Evolutionary conservation across 805 yeast species (phyloP).

Genomic region (Yarrowia deformans): DNA sequence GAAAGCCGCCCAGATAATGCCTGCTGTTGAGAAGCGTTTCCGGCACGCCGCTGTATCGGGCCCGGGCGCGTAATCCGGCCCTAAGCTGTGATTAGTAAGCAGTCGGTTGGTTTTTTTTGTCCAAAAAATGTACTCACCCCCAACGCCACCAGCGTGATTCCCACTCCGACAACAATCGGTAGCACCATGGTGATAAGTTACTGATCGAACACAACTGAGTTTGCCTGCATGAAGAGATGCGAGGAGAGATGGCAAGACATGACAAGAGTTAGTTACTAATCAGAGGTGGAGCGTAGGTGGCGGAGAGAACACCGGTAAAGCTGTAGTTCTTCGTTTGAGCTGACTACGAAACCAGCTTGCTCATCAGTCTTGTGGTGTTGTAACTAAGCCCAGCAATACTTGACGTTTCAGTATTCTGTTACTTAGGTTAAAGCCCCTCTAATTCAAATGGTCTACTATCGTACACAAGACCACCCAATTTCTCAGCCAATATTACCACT

Average conservation of each 20-base stretch:
- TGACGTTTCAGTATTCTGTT: too few relatives aligned
- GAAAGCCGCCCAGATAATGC: slow-evolving; percentile 51
- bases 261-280: not conserved
- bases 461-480: too few relatives aligned
- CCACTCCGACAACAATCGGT: slow-evolving; percentile 32
- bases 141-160: slow-evolving; percentile 23
- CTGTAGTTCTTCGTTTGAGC: too few relatives aligned
- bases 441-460: too few relatives aligned
- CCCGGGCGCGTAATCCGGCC: slow-evolving; percentile 34
- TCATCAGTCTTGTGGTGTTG: too few relatives aligned
- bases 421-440: too few relatives aligned
- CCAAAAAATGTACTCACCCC: slow-evolving; percentile 38
- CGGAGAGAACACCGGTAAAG: too few relatives aligned
- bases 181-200: slow-evolving; percentile 27
- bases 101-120: not conserved
- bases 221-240: slow-evolving; percentile 6
- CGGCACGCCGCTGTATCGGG: slow-evolving; percentile 13
- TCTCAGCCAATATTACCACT: too few relatives aligned
- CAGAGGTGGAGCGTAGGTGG: too few relatives aligned
- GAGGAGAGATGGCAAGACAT: not conserved
- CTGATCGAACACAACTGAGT: slow-evolving; percentile 3
- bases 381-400: too few relatives aligned
- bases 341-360: too few relatives aligned
- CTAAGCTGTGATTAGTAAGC: slow-evolving; percentile 10
- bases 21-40: slow-evolving; percentile 38